These are phyloP conservation scores for Xanthoparmelia taractica DNA, from an alignment of 495 filamentous ascomycete species.

Conservation along the genomic window DNA sequence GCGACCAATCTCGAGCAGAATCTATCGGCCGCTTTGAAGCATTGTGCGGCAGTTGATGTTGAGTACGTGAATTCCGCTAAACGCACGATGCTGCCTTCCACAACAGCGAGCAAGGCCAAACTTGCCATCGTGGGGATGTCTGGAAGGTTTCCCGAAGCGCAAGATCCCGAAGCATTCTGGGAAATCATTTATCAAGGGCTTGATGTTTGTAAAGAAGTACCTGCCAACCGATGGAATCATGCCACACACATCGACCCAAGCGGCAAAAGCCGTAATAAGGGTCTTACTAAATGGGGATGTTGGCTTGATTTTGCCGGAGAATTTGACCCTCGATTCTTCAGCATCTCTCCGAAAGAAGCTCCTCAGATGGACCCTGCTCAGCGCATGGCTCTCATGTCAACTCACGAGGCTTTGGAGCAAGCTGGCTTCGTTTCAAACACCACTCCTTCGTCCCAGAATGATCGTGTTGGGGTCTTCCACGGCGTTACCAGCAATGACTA, in stretches of 20 bases:
- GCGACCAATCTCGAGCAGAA: not conserved
- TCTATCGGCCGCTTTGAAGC: not conserved
- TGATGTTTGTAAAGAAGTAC: constrained; percentile 45
- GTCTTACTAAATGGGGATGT: constrained; percentile 65
- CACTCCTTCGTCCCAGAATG: constrained; percentile 29
- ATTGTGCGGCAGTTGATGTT: not conserved
- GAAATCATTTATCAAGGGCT: constrained; percentile 61
- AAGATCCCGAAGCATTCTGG: constrained; percentile 60
- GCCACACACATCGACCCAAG: constrained; percentile 70
- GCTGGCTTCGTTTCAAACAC: constrained; percentile 31
- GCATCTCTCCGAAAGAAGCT: constrained; percentile 40
- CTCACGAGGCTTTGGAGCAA: constrained; percentile 36
- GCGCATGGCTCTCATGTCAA: constrained; percentile 31
- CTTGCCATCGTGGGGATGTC: constrained; percentile 70
- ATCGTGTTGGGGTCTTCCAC: constrained; percentile 36
- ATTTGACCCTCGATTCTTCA: constrained; percentile 31
- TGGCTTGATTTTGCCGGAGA: constrained; percentile 34
- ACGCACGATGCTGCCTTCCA: not conserved
- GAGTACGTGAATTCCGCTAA: not conserved
- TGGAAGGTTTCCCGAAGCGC: constrained; percentile 62
- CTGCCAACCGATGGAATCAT: constrained; percentile 64
- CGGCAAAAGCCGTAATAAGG: constrained; percentile 66
- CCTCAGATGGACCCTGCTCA: constrained; percentile 34
- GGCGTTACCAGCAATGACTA: constrained; percentile 35
- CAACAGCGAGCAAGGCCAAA: not conserved